Base-by-base conservation (phyloP, 495 filamentous ascomycete genomes). In the Saxophila tyrrhenica region DNA sequence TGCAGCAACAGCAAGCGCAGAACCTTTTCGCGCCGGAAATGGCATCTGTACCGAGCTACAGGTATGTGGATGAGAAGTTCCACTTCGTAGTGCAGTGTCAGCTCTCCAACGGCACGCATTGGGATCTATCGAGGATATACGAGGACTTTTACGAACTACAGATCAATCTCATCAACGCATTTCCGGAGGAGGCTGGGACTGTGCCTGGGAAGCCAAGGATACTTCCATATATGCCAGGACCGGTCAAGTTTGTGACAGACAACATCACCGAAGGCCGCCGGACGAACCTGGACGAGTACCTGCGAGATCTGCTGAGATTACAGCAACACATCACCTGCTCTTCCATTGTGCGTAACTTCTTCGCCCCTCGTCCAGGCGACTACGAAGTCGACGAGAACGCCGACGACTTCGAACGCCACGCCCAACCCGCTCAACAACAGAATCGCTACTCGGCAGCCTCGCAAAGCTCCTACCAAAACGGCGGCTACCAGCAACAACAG, bases 141-240 rank as follows among this genome's bases (percentile, higher is more conserved):
- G 87, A 95, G 65, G 94, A 98, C 67, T 98, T 98, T 66, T 98
- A 97, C 69, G 92, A 97, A 65, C 94, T 97, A 70, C 92, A 98
- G 67, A 97, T 97, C 65, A 83, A 86, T 17, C 83, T 98, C 5
- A 75, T 98, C 43, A 90, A 87, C 39, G 87, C 94, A 60, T 97
- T 95, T 65, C 91, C 92, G 35, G 81, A 86, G 16, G 94, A 97
- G 64, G 90, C 92, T 24, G 91, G 92, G 21, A 85, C 85, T 24
- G 85, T 86, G 50, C 81, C 80, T 47, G 78, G 79, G 39, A 81
- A 83, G 59, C 80, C 84, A 50, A 82, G 92, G 25, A 86, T 85
- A 16, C 68, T 98, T 7, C 92, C 92, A n/a, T 98, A 91, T 69
- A 98, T 98, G 92, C 92, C 92, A 19, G 92, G 92, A 10, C 92